phyloP scores from a whole-genome alignment of 148 eudicot genomes.

The Chenopodium berlandieri region DNA sequence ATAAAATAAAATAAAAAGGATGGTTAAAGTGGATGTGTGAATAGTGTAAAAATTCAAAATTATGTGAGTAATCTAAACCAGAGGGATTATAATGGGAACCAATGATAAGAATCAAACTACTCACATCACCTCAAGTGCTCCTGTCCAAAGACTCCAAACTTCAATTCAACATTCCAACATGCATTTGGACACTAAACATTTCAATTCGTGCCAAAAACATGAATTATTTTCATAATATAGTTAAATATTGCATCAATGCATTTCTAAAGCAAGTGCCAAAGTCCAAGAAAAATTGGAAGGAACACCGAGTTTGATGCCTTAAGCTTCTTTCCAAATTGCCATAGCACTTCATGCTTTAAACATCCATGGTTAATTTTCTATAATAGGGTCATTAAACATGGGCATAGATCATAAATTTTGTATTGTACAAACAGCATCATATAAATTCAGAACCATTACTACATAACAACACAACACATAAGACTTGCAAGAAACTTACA shows the following conservation, averaged over 20 bases:
- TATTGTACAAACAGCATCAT: not conserved
- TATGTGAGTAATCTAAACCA: too few relatives aligned
- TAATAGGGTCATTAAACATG: not conserved
- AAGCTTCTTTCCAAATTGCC: not conserved
- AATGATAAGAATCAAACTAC: not conserved
- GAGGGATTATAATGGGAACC: too few relatives aligned
- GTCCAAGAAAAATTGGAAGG: not conserved
- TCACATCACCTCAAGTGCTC: not conserved
- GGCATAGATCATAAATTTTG: not conserved
- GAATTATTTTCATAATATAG: not conserved
- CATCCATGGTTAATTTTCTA: not conserved
- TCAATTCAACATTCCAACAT: not conserved
- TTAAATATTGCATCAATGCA: too few relatives aligned
- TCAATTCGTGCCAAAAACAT: not conserved
- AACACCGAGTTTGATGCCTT: not conserved
- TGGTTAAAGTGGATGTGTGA: too few relatives aligned
- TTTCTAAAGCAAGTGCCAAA: not conserved
- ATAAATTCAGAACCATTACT: not conserved
- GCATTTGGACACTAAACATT: not conserved
- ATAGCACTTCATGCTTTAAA: not conserved
- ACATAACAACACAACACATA: not conserved
- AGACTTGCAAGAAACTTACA: conserved; percentile 44
- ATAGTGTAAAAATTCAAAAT: too few relatives aligned
- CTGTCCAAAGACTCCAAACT: not conserved
- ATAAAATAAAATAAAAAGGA: too few relatives aligned